Conservation (phyloP, 805 yeast genomes). For the Jamesozyma jinghongensis region DNA sequence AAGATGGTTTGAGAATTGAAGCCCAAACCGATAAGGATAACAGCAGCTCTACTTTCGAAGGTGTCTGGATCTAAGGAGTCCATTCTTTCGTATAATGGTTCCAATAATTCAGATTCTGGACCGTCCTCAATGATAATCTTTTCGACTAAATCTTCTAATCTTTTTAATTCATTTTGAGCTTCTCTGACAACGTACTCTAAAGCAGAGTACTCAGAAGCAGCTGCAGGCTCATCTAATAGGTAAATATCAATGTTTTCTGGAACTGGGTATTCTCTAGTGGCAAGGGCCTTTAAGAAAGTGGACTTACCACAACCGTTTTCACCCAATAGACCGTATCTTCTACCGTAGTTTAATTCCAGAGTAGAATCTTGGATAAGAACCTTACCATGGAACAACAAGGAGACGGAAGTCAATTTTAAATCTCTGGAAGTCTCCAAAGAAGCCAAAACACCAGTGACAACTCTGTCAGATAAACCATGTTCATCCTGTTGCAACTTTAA, state of each 20-base stretch:
- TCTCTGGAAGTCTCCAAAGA: conserved; percentile 88
- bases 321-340: conserved; percentile 95
- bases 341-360: conserved; percentile 90
- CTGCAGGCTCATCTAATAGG: conserved; percentile 95
- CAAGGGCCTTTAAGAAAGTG: conserved; percentile 84
- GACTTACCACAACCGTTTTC: conserved; percentile 99
- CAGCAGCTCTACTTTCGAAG: conserved; percentile 92
- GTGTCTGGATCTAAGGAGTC: conserved; percentile 94
- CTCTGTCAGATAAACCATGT: conserved; percentile 93
- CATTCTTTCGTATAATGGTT: conserved; percentile 87
- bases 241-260: conserved; percentile 89
- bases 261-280: conserved; percentile 92
- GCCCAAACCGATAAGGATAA: conserved; percentile 94
- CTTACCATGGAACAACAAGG: conserved; percentile 94
- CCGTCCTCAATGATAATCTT: conserved; percentile 83
- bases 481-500: conserved; percentile 89
- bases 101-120: conserved; percentile 81
- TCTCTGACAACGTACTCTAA: conserved; percentile 94
- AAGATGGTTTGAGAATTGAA: conserved; percentile 78
- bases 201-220: conserved; percentile 83
- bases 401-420: conserved; percentile 81
- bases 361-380: conserved; percentile 88
- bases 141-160: conserved; percentile 87
- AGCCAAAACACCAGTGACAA: conserved; percentile 92
- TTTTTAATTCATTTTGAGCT: conserved; percentile 86